phyloP scores from a whole-genome alignment of 768 basidiomycete genomes.

The Phanerochaete sordida region DNA sequence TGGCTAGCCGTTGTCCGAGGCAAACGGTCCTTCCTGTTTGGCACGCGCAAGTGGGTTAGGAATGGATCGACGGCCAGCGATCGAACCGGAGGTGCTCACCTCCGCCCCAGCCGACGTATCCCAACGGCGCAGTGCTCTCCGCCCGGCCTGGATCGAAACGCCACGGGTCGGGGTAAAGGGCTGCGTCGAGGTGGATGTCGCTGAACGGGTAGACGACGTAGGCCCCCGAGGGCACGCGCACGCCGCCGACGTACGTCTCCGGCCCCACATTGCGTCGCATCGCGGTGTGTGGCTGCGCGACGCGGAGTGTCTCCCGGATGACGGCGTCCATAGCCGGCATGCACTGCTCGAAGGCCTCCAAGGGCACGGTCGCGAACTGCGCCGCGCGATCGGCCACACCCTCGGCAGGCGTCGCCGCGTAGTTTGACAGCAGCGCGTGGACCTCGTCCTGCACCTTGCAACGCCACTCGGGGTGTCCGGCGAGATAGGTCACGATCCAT shows the following conservation, averaged over 20 bases:
- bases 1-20: slow-evolving; percentile 71
- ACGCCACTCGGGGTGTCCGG: slow-evolving; percentile 63
- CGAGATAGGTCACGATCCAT: slow-evolving; percentile 73
- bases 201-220: slow-evolving; percentile 80
- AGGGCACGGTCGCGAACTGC: slow-evolving; percentile 55
- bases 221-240: slow-evolving; percentile 66
- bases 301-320: slow-evolving; percentile 72
- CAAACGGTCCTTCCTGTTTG: slow-evolving; percentile 68
- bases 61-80: neutral
- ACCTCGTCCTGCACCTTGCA: slow-evolving; percentile 59
- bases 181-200: slow-evolving; percentile 71
- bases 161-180: slow-evolving; percentile 75
- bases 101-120: slow-evolving; percentile 77
- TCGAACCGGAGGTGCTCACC: slow-evolving; percentile 45
- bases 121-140: slow-evolving; percentile 49
- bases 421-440: slow-evolving; percentile 46
- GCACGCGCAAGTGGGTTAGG: slow-evolving; percentile 34
- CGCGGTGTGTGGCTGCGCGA: slow-evolving; percentile 77
- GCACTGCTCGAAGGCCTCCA: slow-evolving; percentile 66
- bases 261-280: slow-evolving; percentile 80
- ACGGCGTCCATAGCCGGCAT: slow-evolving; percentile 71
- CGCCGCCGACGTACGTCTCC: slow-evolving; percentile 64
- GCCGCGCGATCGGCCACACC: slow-evolving; percentile 15
- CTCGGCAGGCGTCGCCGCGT: slow-evolving; percentile 19
- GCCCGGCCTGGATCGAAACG: slow-evolving; percentile 60